A percentile compares a stretch with the other conserved stretches of the same genome.
phyloP scores from a whole-genome alignment of 2,329 filamentous ascomycete species.

The Neopestalotiopsis sp. region DNA sequence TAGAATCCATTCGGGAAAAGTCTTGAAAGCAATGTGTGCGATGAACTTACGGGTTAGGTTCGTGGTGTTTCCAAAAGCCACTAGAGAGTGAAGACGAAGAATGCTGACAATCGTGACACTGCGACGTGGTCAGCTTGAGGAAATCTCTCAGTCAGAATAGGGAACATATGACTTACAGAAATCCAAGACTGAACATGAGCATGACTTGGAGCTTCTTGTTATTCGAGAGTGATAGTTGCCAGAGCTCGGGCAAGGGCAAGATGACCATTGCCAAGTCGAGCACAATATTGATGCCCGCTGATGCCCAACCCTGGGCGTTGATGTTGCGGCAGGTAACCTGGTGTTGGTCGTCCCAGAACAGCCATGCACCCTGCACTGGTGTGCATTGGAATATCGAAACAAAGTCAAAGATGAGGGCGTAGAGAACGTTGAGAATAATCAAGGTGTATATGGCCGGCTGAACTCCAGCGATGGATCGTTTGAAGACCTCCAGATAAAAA shows the following conservation, averaged over 20 bases:
- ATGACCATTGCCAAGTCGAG: slow-evolving; percentile 26
- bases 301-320: slow-evolving; percentile 27
- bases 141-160: background rate
- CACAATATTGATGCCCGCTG: slow-evolving; percentile 25
- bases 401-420: slow-evolving; percentile 24
- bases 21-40: too few species aligned
- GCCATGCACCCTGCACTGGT: slow-evolving; percentile 28
- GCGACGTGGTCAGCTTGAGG: background rate
- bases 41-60: slow-evolving; percentile 8
- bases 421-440: slow-evolving; percentile 25
- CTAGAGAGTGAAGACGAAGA: slow-evolving; percentile 26
- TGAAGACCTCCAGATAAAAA: slow-evolving; percentile 32
- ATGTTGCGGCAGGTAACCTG: slow-evolving; percentile 25
- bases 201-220: slow-evolving; percentile 29
- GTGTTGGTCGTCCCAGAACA: slow-evolving; percentile 26
- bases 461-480: slow-evolving; percentile 19
- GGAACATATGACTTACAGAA: slow-evolving; percentile 21
- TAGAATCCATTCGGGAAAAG: too few species aligned
- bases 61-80: slow-evolving; percentile 12
- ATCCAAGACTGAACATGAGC: slow-evolving; percentile 29
- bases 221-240: slow-evolving; percentile 23
- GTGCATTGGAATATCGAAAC: slow-evolving; percentile 28
- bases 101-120: slow-evolving; percentile 28
- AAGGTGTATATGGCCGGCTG: slow-evolving; percentile 21
- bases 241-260: slow-evolving; percentile 28